Base-by-base conservation (phyloP, 2,329 filamentous ascomycete genomes). In the Coniella vitis region DNA sequence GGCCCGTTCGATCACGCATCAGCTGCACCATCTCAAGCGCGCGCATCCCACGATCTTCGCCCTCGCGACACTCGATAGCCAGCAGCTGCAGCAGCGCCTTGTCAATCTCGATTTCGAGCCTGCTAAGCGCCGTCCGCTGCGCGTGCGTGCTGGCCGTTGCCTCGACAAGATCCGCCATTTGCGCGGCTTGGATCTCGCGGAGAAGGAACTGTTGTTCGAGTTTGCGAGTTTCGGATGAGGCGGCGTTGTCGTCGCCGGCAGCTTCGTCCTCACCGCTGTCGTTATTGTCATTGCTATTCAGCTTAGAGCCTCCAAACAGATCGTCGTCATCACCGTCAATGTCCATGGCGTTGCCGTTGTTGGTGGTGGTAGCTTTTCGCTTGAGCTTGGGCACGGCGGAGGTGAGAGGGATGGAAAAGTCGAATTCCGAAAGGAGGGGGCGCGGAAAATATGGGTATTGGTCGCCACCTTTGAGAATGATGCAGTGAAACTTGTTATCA, bases 381-480 rank as follows among this genome's bases (percentile, higher is more conserved):
- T 64, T 62, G 37, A 53, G 54, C 38, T 62, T 64, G 31, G 57
- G 56, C 16, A 58, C 16, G 35, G 22, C 44, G 2, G 79, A 79
- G 3, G 80, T 79, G 31, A 96, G 71, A 0, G 94, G 93, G 16
- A 98, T 79, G 38, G 84, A 81, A 64, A 98, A 95, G 42, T 90
- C 87, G 62, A 98, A 98, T 64, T 98, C 93, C 37, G 85, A 90
- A 32, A 98, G 83, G 34, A 96, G 72, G 2, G 89, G 90, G 9
- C 87, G 83, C 10, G 89, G 93, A 69, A 91, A 97, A 70, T 93
- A 96, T 0, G 91, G 90, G 61, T 96, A 88, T 61, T 85, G 80
- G 63, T 98, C 93, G 32, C 86, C 87, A 54, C 93, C 93, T 69
- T 98, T 98, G 62, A 98, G 83, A 59, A 98, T 97, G 68, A 98